Conservation (phyloP, 2,329 filamentous ascomycete species). For the Cordyceps militaris region DNA sequence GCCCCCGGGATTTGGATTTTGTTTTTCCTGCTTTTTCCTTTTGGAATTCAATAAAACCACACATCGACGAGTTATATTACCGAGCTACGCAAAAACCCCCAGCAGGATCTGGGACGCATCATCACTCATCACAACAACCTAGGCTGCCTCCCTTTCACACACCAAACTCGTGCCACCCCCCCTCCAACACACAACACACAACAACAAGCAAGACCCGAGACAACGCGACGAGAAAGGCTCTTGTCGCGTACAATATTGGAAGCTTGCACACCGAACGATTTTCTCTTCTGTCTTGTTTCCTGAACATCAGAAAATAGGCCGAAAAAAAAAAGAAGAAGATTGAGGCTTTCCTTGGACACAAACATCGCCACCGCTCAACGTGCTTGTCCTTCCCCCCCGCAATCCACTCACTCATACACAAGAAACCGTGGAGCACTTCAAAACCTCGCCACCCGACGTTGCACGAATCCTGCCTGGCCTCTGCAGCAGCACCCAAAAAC, state of each 20-base stretch:
- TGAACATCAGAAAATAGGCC: neutral
- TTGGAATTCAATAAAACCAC: neutral
- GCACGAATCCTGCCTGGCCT: conserved; percentile 2
- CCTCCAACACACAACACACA: neutral
- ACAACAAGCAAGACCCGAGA: neutral
- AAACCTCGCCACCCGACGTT: conserved; percentile 7
- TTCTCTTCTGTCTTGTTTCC: neutral
- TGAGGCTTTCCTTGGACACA: neutral
- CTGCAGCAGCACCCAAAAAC: neutral
- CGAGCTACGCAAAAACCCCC: neutral
- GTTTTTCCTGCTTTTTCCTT: neutral
- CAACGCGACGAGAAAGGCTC: neutral
- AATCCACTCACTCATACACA: conserved; percentile 10
- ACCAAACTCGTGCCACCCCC: neutral
- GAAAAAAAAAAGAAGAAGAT: neutral
- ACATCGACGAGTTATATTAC: neutral
- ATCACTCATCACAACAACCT: neutral
- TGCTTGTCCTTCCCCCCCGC: too few relatives aligned
- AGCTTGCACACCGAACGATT: neutral
- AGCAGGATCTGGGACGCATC: conserved; percentile 4
- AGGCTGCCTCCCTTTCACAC: neutral
- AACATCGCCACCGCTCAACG: conserved; percentile 1
- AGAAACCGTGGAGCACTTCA: conserved; percentile 6
- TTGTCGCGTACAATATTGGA: neutral
- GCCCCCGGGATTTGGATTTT: neutral